Base-by-base conservation (phyloP, 2,329 filamentous ascomycete genomes). In the Cladosporium sp. region DNA sequence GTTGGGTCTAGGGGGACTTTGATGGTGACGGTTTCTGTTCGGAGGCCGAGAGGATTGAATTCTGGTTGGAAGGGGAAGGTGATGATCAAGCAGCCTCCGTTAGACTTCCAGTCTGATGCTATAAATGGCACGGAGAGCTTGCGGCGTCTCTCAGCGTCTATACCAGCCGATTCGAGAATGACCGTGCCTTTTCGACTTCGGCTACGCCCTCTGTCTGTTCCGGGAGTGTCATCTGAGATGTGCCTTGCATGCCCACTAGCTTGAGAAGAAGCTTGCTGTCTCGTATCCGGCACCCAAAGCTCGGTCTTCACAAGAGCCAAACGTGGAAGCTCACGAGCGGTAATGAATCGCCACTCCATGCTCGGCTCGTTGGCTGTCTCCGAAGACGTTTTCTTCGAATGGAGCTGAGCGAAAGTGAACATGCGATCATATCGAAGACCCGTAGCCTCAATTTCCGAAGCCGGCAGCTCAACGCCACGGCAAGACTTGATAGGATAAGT, bases 401-500 rank as follows among this genome's bases (percentile, higher is more conserved):
- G 65, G 35, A 74, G 66, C 66, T 91, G 85, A 1, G 86, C 89
- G 64, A 96, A 88, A 41, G 82, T 85, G 72, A 90, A 95, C 58
- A 92, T 79, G 5, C 89, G 81, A 68, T 96, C 90, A 67, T 85
- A 86, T 64, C 85, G 79, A 50, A 95, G 49, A 2, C 90, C 89
- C 2, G 80, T 80, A 5, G 80, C 72, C 39, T 88, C 69, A 13
- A 93, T 76, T 48, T 80, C 78, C 53, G 79, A 80, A 53, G 76
- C 71, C 45, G 78, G 70, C 40, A 95, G 68, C 69, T 93, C 88
- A 49, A 95, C 82, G 22, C 85, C 86, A 50, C 73, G 75, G 66
- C 89, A 95, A 50, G 86, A 88, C 70, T 94, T 92, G 66, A 95
- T 71, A 1, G 91, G 90, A 66, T 93, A 92, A 53, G 90, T 78